Percentiles rank a stretch among this genome's conserved stretches.
Conservation (phyloP, 768 basidiomycete genomes). For the Terana coerulea region DNA sequence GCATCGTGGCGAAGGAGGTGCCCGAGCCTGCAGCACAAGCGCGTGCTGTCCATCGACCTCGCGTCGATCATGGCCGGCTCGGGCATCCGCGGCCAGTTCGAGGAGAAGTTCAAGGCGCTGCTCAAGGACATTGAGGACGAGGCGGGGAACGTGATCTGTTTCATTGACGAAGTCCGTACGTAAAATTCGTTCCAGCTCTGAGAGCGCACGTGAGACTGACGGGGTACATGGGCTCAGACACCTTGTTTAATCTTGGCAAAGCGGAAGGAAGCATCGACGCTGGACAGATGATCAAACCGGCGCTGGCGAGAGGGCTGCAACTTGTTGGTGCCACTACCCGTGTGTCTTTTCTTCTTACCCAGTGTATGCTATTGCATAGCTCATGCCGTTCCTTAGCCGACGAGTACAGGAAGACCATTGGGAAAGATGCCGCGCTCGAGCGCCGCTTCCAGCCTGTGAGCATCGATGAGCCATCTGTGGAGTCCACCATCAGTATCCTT, state of each 20-base stretch:
- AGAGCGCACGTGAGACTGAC: background rate
- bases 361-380: too few species aligned
- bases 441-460: slow-evolving; percentile 87
- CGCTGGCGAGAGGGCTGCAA: slow-evolving; percentile 81
- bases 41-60: slow-evolving; percentile 85
- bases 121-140: slow-evolving; percentile 89
- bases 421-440: slow-evolving; percentile 88
- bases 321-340: slow-evolving; percentile 90
- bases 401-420: slow-evolving; percentile 88
- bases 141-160: slow-evolving; percentile 81
- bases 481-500: slow-evolving; percentile 81
- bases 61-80: slow-evolving; percentile 85
- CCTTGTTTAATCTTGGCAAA: slow-evolving; percentile 85
- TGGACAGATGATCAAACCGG: slow-evolving; percentile 92
- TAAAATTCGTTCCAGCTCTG: slow-evolving; percentile 19
- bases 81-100: slow-evolving; percentile 88
- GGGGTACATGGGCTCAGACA: slow-evolving; percentile 41
- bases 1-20: slow-evolving; percentile 86
- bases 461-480: slow-evolving; percentile 86
- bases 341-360: slow-evolving; percentile 36
- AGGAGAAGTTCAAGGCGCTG: slow-evolving; percentile 89
- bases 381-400: slow-evolving; percentile 65
- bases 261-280: slow-evolving; percentile 90
- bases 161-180: slow-evolving; percentile 90
- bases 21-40: slow-evolving; percentile 83